Conservation (phyloP, 2,329 filamentous ascomycete species). For the Stagonosporopsis tanaceti region DNA sequence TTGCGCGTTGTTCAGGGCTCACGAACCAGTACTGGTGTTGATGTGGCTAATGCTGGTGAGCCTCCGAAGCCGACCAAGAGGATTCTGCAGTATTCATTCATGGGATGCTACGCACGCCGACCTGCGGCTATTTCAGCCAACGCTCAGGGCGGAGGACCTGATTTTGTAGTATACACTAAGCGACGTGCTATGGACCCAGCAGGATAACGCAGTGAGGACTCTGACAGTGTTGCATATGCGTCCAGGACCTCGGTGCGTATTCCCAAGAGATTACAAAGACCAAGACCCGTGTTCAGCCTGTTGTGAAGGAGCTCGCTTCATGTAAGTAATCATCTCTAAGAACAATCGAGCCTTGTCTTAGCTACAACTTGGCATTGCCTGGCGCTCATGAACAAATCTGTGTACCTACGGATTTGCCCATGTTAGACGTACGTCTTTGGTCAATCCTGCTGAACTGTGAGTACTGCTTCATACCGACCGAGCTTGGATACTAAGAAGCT, state of each 20-base stretch:
- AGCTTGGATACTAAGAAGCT: neutral
- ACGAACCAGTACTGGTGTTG: neutral
- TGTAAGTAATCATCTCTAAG: too few species aligned
- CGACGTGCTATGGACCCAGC: neutral
- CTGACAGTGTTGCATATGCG: neutral
- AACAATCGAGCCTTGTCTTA: too few species aligned
- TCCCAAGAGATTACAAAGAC: neutral
- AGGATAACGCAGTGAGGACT: neutral
- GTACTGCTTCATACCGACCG: neutral
- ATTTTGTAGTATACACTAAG: neutral
- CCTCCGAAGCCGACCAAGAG: neutral
- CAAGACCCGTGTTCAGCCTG: neutral
- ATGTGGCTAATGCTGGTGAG: neutral
- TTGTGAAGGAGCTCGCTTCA: too few species aligned
- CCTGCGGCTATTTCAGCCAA: neutral
- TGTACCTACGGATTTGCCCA: too few species aligned
- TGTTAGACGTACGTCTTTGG: too few species aligned
- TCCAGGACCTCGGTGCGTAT: neutral
- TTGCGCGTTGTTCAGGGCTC: neutral
- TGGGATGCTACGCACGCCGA: neutral
- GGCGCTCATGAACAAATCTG: too few species aligned
- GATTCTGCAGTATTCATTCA: neutral
- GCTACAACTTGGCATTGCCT: too few species aligned
- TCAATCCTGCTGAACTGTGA: neutral
- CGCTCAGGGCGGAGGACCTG: neutral